A percentile compares a stretch with the other conserved stretches of the same genome.
Conservation (phyloP, 805 yeast species). For the Wickerhamiella kazuoi region DNA sequence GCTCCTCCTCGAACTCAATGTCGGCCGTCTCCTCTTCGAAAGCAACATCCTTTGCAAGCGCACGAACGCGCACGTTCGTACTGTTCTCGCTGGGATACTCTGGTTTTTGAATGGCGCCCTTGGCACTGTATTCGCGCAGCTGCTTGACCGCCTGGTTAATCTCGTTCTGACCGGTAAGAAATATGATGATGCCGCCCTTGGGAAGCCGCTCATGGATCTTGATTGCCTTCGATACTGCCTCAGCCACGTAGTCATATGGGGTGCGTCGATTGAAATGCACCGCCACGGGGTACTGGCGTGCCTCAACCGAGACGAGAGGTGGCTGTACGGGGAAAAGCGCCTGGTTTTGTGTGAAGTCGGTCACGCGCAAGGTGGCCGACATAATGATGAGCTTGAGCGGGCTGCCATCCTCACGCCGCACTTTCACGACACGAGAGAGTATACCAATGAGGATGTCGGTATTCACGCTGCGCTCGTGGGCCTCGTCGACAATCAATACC, state of each 20-base stretch:
- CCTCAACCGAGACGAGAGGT: slow-evolving; percentile 75
- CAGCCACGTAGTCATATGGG: slow-evolving; percentile 60
- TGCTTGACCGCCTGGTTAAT: slow-evolving; percentile 58
- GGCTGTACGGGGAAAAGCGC: slow-evolving; percentile 54
- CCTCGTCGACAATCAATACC: slow-evolving; percentile 82
- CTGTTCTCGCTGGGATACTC: slow-evolving; percentile 21
- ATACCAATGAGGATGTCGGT: slow-evolving; percentile 93
- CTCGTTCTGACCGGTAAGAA: slow-evolving; percentile 90
- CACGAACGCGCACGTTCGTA: slow-evolving; percentile 23
- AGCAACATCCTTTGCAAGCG: slow-evolving; percentile 42
- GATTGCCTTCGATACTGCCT: slow-evolving; percentile 66
- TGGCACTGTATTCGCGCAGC: slow-evolving; percentile 33
- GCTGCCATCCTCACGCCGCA: slow-evolving; percentile 38
- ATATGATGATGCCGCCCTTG: slow-evolving; percentile 82
- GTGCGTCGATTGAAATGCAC: slow-evolving; percentile 78
- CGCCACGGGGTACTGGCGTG: slow-evolving; percentile 88
- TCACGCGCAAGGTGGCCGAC: slow-evolving; percentile 92
- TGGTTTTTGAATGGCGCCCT: slow-evolving; percentile 8
- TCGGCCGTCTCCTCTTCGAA: slow-evolving; percentile 79
- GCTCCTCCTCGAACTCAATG: slow-evolving; percentile 22
- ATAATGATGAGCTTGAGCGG: slow-evolving; percentile 73
- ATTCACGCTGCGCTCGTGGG: slow-evolving; percentile 91
- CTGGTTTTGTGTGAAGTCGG: slow-evolving; percentile 77
- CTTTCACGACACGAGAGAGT: slow-evolving; percentile 65
- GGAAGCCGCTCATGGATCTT: slow-evolving; percentile 78